Base-by-base conservation (phyloP, 306 rosid genomes). In the Casuarina cunninghamiana region DNA sequence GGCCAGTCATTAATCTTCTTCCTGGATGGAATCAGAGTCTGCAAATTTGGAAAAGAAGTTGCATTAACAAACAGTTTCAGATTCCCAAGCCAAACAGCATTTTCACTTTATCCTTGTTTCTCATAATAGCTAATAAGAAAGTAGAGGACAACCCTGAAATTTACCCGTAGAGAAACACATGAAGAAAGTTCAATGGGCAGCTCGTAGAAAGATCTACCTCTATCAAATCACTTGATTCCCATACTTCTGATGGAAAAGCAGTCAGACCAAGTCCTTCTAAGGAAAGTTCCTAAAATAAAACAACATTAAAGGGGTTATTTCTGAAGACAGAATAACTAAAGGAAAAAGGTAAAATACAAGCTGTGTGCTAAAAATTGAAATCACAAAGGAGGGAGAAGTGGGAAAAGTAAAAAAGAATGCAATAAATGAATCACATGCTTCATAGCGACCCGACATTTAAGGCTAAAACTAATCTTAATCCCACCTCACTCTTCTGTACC, bases 1-100 rank as follows among this genome's bases (percentile, higher is more conserved):
- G 97, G 97, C 97, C 98, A 94, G 57, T 92, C 97, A 80, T 83
- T 81, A 77, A 94, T 83, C 88, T 84, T 91, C 87, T 94, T 94
- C 88, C 89, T 87, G 48, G 98, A 92, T 74, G 90, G 85, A 81
- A 90, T 77, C 81, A 94, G 71, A 12, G 87, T 83, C 98, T 94
- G 97, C 80, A 87, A 51, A 82, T 80, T 75, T 55, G 72, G 19
- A 86, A 83, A 77, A 75, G 48, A 72, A 50, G 43, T 54, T 75
- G 71, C 79, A 66, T 84, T 58, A 75, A 71, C 16, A 69, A 19
- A 80, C 2, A 74, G 58, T 74, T 76, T 77, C 63, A 84, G 69
- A 76, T 79, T 45, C 67, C 57, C 57, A 53, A 53, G 3, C 13
- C n/a, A 12, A 53, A 53, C 16, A 13, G 8, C 57, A 53, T 53